Evolutionary conservation across 2,329 filamentous ascomycete species (phyloP), one percentile per base, ranked within the genome.

Genomic region (Cytospora mali): DNA sequence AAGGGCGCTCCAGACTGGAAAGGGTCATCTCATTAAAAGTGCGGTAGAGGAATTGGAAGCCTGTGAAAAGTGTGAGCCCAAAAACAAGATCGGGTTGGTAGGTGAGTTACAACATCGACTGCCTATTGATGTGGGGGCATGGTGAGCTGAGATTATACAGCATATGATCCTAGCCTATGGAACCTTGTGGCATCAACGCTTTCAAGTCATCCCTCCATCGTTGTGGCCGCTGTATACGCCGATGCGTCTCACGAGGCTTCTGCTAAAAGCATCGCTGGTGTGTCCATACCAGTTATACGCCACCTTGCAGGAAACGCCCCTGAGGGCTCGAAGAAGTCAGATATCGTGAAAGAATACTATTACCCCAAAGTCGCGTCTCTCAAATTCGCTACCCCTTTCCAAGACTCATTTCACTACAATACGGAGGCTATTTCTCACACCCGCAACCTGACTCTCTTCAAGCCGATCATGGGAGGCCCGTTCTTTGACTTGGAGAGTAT

Each of bases 401-500:
- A 65, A 10, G 39, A 55, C 51, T 76, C 9, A 58, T 69, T 11
- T 16, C 63, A 64, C 55, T 66, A 66, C 33, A 66, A 71, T 35
- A 67, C 68, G 23, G 50, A 64, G 13, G 68, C 67, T 25, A 67
- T 91, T 0, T 81, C 87, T 0, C 89, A 93, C 70, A 90, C 88
- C 0, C 81, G 90, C 1, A 87, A 79, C 59, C 74, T 92, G 2
- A 75, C 79, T 0, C 90, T 91, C 66, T 69, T 93, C 9, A 92
- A 91, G 69, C 80, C 81, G 6, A 75, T 82, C 1, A 75, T 89
- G 3, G 76, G 77, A 0, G 90, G 89, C 0, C 89, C 90, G 0
- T 83, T 80, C 65, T 92, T 93, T 69, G 88, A 93, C 67, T 82
- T 93, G 10, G 91, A 93, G 71, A 81, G 82, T 1, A 87, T 93